phyloP scores from a whole-genome alignment of 1,139 yeast genomes.

The Blastobotrys aristatus region DNA sequence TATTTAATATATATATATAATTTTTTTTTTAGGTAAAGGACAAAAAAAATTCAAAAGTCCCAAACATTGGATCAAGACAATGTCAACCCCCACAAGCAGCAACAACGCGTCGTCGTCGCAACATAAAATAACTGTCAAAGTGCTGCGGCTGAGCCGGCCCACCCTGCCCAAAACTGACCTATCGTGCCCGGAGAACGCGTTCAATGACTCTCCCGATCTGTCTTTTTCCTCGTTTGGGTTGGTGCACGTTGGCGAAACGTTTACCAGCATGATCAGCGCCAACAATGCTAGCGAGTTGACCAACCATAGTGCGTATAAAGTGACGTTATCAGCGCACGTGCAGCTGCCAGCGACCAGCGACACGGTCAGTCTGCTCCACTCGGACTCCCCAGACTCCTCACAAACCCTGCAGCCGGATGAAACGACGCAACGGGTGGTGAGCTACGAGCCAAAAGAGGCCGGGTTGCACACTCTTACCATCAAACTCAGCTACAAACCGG shows the following conservation, averaged over 20 bases:
- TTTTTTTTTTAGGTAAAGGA: too few species aligned
- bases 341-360: constrained; percentile 21
- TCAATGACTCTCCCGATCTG: constrained; percentile 17
- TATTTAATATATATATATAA: too few species aligned
- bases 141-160: constrained; percentile 31
- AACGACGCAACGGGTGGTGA: constrained; percentile 23
- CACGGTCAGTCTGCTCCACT: constrained; percentile 4
- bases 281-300: constrained; percentile 12
- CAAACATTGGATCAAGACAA: not conserved
- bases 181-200: constrained; percentile 7
- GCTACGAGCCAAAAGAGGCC: constrained; percentile 28
- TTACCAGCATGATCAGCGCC: constrained; percentile 26
- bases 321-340: constrained; percentile 21
- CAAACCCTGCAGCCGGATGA: constrained; percentile 18
- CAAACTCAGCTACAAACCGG: constrained; percentile 22
- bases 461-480: constrained; percentile 32
- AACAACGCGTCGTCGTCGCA: too few species aligned
- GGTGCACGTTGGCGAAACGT: constrained; percentile 32
- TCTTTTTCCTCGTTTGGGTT: constrained; percentile 28
- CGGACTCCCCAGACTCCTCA: constrained; percentile 12
- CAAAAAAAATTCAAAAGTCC: not conserved
- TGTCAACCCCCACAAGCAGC: too few species aligned
- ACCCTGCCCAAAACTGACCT: constrained; percentile 20
- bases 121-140: constrained; percentile 22
- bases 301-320: constrained; percentile 13